Evolutionary conservation across 1,284 basidiomycete genomes (phyloP).

Genomic region (Marasmius fiardii): DNA sequence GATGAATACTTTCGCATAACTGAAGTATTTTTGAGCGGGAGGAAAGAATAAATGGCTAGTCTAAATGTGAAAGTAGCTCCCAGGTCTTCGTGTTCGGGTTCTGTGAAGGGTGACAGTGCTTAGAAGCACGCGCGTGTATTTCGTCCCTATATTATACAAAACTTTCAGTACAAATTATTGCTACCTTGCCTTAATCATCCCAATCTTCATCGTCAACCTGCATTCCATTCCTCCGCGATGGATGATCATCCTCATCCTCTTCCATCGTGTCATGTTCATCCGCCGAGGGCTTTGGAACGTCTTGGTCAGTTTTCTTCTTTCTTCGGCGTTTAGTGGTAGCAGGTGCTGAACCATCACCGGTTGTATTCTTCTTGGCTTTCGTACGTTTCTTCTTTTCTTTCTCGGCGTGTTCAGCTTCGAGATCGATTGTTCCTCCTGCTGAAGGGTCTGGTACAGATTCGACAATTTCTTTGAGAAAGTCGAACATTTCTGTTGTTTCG

Average conservation of each 20-base stretch:
- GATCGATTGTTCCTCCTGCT: constrained; percentile 70
- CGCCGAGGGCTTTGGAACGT: background rate
- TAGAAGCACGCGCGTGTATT: no score
- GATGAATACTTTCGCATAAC: no score
- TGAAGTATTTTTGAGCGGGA: no score
- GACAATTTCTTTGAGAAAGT: constrained; percentile 97
- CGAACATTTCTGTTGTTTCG: constrained; percentile 85
- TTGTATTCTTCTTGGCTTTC: constrained; percentile 48
- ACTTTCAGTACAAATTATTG: no score
- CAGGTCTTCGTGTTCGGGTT: no score
- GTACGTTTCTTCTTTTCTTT: constrained; percentile 53
- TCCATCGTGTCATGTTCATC: constrained; percentile 1
- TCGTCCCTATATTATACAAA: no score
- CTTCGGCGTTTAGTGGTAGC: constrained; percentile 13
- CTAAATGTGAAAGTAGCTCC: no score
- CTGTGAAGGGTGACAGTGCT: no score
- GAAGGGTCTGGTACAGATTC: constrained; percentile 87
- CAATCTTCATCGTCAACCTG: constrained; percentile 9
- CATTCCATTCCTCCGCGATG: constrained; percentile 1
- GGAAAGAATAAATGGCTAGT: no score
- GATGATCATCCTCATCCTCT: constrained; percentile 10
- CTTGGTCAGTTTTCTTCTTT: constrained; percentile 16
- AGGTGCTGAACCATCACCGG: constrained; percentile 24
- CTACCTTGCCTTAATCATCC: background rate
- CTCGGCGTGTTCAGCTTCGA: constrained; percentile 59